These are phyloP conservation scores for Actinomortierella wolfii DNA, from an alignment of 371 early-diverging fungal species.

Conservation along the genomic window DNA sequence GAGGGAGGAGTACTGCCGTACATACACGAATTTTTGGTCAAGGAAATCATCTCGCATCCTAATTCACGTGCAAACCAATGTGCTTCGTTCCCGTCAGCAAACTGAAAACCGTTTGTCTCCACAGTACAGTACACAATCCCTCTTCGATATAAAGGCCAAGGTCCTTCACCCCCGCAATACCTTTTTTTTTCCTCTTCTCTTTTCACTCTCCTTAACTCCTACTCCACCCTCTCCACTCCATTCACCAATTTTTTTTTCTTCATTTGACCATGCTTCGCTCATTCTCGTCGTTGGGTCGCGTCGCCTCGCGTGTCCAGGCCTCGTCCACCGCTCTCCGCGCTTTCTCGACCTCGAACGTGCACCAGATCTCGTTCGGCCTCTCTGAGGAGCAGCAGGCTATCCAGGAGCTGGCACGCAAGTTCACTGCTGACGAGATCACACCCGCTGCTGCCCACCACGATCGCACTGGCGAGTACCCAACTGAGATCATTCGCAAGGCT, in stretches of 20 bases:
- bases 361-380: conserved; percentile 63
- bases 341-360: conserved; percentile 36
- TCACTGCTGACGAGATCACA: conserved; percentile 88
- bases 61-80: too few relatives aligned
- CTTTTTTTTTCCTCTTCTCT: background rate
- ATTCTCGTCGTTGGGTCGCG: conserved; percentile 30
- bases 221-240: background rate
- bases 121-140: too few relatives aligned
- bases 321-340: conserved; percentile 33
- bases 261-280: conserved; percentile 30
- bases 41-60: too few relatives aligned
- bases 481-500: conserved; percentile 91
- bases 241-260: background rate
- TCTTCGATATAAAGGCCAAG: too few relatives aligned
- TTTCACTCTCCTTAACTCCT: conserved; percentile 7
- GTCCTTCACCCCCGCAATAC: too few relatives aligned
- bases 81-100: too few relatives aligned
- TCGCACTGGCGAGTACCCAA: conserved; percentile 91
- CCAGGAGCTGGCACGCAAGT: conserved; percentile 93
- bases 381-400: conserved; percentile 85
- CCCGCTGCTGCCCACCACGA: conserved; percentile 96
- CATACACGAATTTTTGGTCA: too few relatives aligned
- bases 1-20: too few relatives aligned
- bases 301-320: conserved; percentile 8
- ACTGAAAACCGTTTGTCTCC: too few relatives aligned